These are phyloP conservation scores for Arabis alpina DNA, from an alignment of 345 rosid species.

Conservation along the genomic window DNA sequence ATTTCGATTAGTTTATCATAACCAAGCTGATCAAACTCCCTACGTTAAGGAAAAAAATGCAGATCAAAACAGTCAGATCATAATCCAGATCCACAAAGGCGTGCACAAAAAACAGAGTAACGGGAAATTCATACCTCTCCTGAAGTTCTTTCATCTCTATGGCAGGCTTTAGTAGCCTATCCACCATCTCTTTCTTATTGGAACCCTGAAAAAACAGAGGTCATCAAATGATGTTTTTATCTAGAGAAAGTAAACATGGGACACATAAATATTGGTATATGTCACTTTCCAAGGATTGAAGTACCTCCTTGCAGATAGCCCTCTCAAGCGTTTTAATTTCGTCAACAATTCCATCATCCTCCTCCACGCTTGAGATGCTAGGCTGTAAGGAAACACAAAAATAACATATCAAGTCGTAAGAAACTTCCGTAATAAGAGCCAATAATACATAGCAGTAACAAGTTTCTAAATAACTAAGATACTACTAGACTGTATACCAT, in stretches of 20 bases:
- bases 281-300: slow-evolving; percentile 5
- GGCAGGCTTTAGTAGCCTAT: slow-evolving; percentile 62
- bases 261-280: slow-evolving; percentile 17
- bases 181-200: slow-evolving; percentile 65
- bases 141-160: slow-evolving; percentile 63
- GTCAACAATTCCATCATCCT: slow-evolving; percentile 61
- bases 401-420: slow-evolving; percentile 13
- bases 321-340: slow-evolving; percentile 69
- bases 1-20: slow-evolving; percentile 72
- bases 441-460: slow-evolving; percentile 14
- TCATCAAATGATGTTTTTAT: slow-evolving; percentile 20
- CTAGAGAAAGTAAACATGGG: slow-evolving; percentile 28
- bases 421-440: slow-evolving; percentile 24
- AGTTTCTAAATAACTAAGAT: slow-evolving; percentile 16
- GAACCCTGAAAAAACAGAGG: slow-evolving; percentile 53
- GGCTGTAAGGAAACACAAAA: slow-evolving; percentile 51
- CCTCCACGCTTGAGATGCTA: slow-evolving; percentile 57
- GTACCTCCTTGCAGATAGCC: slow-evolving; percentile 60
- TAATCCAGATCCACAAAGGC: slow-evolving; percentile 18
- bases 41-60: slow-evolving; percentile 37
- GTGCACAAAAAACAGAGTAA: slow-evolving; percentile 14
- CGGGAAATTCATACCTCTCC: slow-evolving; percentile 57
- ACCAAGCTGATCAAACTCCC: slow-evolving; percentile 78
- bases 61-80: slow-evolving; percentile 16
- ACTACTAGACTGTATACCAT: slow-evolving; percentile 48